Evolutionary conservation across 2,329 filamentous ascomycete genomes (phyloP), one percentile per base, ranked within the genome.

Genomic region (Pseudogymnoascus sp.): DNA sequence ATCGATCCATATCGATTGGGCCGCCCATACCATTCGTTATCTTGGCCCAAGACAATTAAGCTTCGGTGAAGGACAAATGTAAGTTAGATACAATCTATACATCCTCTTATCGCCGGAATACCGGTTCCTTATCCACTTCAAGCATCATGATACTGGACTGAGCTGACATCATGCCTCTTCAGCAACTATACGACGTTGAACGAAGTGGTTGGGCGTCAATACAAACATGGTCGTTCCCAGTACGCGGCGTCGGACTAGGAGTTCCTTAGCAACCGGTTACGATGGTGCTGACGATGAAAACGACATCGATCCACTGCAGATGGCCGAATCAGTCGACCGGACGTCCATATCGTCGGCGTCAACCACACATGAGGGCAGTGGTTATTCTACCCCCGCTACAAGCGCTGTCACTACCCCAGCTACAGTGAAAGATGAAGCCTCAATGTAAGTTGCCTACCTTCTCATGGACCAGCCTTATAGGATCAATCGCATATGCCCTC

Each of bases 321-420:
- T 27, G 21, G 58, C 36, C 4, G 39, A 62, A 10, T 65, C 70
- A 63, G 66, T 63, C n/a, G 60, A 62, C 21, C 67, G 74, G 1
- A 72, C 72, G 38, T 75, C 78, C 27, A 68, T 76, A 4, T 76
- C 75, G 21, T 78, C 77, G 2, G 66, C 72, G 31, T 73, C 74
- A 5, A 73, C 74, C 35, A 71, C 71, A 8, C 72, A 73, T 31
- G 71, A 77, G 9, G 65, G 64, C 38, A 76, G 77, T 38, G 81
- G 79, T 15, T 82, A 81, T 68, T 84, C 84, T 63, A 89, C 86
- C 3, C 85, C 85, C 4, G 81, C 78, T 38, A 89, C 86, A 17
- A 87, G 83, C 71, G 77, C 80, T 61, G 75, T 78, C 55, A 77
- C 76, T 15, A 87, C 84, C 8, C 84, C 84, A 3, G 78, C 76